Base-by-base conservation (phyloP, 148 eudicot genomes). In the Heliosperma pusillum region DNA sequence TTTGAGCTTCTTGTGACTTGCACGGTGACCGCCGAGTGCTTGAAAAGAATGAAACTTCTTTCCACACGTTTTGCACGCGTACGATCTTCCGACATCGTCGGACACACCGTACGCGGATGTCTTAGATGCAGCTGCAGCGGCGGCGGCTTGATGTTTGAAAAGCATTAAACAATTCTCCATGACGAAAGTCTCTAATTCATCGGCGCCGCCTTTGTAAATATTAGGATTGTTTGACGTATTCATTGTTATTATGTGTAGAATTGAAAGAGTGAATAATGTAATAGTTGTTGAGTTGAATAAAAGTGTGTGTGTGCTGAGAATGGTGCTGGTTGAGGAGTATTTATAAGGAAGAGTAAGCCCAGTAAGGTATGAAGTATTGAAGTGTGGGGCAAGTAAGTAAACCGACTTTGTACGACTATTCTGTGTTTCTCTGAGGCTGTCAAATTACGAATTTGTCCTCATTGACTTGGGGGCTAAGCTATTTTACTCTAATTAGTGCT, bases 1-100 rank as follows among this genome's bases (percentile, higher is more conserved):
- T 29, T 75, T 82, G 0, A 60, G 70, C 72, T 77, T 86, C 80
- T 86, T 86, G 81, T 89, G 93, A 65, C 93, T 89, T 4, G 93
- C 85, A 27, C 90, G 78, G 82, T 89, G 93, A n/a, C 93, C 93
- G 3, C 93, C 93, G 1, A 89, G 77, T 0, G 93, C 93, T 44
- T 89, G 90, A 61, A 89, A 89, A 0, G 93, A 83, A 8, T 80
- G 22, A n/a, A 89, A 89, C 24, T 79, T 76, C 17, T 78, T 72
- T 22, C 80, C 79, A 44, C 93, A 89, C 1, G 90, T 85, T 70
- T 89, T 89, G 69, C 93, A 87, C n/a, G 74, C 6, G 82, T 80
- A 89, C 1, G 76, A 65, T 2, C 87, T 78, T 16, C 68, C 72
- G 36, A 4, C 4, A 13, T 6, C 64, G 10, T 21, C 8, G 15